Evolutionary conservation across 768 basidiomycete genomes (phyloP).

Genomic region (Pisolithus orientalis): DNA sequence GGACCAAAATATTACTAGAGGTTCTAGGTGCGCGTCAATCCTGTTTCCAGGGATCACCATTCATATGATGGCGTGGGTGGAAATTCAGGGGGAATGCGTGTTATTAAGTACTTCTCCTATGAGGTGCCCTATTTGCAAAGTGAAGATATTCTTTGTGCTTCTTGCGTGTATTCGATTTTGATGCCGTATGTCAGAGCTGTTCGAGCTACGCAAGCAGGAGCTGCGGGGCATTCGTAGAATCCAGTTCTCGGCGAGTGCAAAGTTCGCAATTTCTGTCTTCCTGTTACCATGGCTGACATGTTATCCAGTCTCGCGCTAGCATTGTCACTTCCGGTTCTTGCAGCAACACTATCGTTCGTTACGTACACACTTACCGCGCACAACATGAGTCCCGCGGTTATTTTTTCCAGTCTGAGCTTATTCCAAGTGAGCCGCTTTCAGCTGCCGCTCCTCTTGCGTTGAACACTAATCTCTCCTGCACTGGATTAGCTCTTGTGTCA

Average conservation of each 20-base stretch:
- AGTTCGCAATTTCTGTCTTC: conserved; percentile 26
- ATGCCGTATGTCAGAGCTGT: conserved; percentile 37
- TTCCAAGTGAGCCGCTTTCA: conserved; percentile 37
- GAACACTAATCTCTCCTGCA: not conserved
- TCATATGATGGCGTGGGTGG: not conserved
- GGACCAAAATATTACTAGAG: conserved; percentile 61
- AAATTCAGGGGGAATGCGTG: conserved; percentile 49
- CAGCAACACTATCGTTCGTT: conserved; percentile 63
- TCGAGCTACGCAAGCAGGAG: conserved; percentile 46
- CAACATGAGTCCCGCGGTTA: conserved; percentile 56
- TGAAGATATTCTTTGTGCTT: conserved; percentile 23
- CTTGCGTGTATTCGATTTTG: not conserved
- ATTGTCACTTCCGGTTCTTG: conserved; percentile 55
- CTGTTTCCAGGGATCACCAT: not conserved
- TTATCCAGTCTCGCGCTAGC: conserved; percentile 42
- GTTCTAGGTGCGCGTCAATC: conserved; percentile 39
- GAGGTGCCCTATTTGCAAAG: conserved; percentile 62
- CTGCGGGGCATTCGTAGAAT: conserved; percentile 51
- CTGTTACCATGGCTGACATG: not conserved
- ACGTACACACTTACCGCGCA: conserved; percentile 53
- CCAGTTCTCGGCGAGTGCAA: conserved; percentile 54
- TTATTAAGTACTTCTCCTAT: conserved; percentile 75
- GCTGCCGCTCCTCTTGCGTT: no score
- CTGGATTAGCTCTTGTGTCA: conserved; percentile 49
- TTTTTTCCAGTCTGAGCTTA: conserved; percentile 60